Base-by-base conservation (phyloP, 179 eudicot genomes). In the Silene coronaria region DNA sequence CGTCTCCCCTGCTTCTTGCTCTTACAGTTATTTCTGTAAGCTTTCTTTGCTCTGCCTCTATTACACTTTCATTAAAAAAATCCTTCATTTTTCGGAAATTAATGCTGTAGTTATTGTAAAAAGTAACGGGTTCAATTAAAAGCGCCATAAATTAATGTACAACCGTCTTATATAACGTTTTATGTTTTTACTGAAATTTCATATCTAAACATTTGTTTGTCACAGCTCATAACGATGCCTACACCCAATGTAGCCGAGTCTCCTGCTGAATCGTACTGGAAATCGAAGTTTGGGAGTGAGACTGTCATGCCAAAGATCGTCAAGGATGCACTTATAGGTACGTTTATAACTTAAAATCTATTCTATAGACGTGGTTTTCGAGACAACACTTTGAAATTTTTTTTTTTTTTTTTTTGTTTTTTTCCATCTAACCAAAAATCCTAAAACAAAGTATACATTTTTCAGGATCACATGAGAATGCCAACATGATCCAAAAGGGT, bases 251-350 rank as follows among this genome's bases (percentile, higher is more conserved):
- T 69, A 42, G 72, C 72, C 48, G 72, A 69, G 2, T 42, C 30
- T 22, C 3, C 58, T 3, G 58, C 9, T 13, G 57, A 69, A 42
- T 6, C 24, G 6, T 69, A 69, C 22, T 69, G 72, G 72, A 69
- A 69, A 45, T 4, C 5, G 28, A 69, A 42, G 53, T 69, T 69
- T 5, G 72, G 72, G 11, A 45, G 12, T 14, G 72, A 69, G 19
- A 69, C 72, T 24, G 6, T 28, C 32, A 69, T 69, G 72, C 72
- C 72, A 42, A 22, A 45, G 5, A 22, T 69, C 10, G 57, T 69
- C 28, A 45, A 45, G 19, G 58, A 45, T 45, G 57, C 57, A 45
- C 72, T 69, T 6, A 10, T 12, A 69, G 72, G n/a, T n/a, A n/a
- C n/a, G n/a, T n/a, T n/a, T n/a, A n/a, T n/a, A n/a, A n/a, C n/a